Percentiles rank a stretch among this genome's conserved stretches.
phyloP scores from a whole-genome alignment of 768 basidiomycete species.

The Infundibulicybe gibba region DNA sequence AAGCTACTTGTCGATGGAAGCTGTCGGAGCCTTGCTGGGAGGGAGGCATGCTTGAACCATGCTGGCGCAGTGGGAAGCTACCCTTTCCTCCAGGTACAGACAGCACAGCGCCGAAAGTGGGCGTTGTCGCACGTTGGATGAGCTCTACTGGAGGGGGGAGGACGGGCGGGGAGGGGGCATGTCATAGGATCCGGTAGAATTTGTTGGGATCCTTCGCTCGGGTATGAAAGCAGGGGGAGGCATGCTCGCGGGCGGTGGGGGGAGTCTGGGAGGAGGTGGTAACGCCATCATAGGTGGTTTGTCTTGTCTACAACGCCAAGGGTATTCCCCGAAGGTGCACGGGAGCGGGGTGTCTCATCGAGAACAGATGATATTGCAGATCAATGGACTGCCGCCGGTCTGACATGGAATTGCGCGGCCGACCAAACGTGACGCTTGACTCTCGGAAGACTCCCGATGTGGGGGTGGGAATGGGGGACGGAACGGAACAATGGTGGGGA shows the following conservation, averaged over 20 bases:
- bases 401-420: slow-evolving; percentile 47
- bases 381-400: slow-evolving; percentile 74
- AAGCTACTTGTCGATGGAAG: slow-evolving; percentile 81
- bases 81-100: slow-evolving; percentile 47
- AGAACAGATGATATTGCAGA: slow-evolving; percentile 54
- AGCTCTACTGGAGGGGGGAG: slow-evolving; percentile 94
- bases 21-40: slow-evolving; percentile 63
- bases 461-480: slow-evolving; percentile 32
- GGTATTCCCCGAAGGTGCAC: slow-evolving; percentile 52
- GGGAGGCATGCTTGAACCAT: slow-evolving; percentile 77
- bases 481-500: slow-evolving; percentile 24
- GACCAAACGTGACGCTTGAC: slow-evolving; percentile 44
- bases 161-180: slow-evolving; percentile 81
- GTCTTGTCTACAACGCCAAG: slow-evolving; percentile 66
- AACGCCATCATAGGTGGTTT: slow-evolving; percentile 81
- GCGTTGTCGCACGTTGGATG: slow-evolving; percentile 87
- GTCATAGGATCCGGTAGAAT: slow-evolving; percentile 45
- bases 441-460: slow-evolving; percentile 45
- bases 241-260: slow-evolving; percentile 71
- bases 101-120: slow-evolving; percentile 66
- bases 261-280: slow-evolving; percentile 74
- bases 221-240: slow-evolving; percentile 76
- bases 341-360: slow-evolving; percentile 43
- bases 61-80: slow-evolving; percentile 47
- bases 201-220: slow-evolving; percentile 50